phyloP scores from a whole-genome alignment of 768 basidiomycete genomes.

The Calocybe gangraenosa region DNA sequence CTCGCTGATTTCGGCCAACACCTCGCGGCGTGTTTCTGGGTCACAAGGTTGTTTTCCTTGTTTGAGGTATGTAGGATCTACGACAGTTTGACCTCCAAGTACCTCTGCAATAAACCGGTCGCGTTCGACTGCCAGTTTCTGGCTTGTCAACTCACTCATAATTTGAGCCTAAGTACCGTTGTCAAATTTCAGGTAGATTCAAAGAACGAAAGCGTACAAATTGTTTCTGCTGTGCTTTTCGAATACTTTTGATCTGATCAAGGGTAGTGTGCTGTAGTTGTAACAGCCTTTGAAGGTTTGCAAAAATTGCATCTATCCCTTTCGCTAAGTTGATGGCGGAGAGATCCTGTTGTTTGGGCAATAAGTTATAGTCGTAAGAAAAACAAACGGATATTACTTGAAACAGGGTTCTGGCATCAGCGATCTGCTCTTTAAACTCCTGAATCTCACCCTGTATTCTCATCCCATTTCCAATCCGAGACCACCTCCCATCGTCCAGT shows the following conservation, averaged over 20 bases:
- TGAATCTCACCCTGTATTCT: slow-evolving; percentile 5
- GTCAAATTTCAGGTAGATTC: too few relatives aligned
- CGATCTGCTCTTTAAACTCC: slow-evolving; percentile 8
- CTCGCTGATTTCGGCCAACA: slow-evolving; percentile 9
- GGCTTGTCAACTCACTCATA: background rate
- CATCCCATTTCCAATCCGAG: background rate
- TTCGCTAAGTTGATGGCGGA: background rate
- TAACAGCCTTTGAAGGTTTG: slow-evolving; percentile 1
- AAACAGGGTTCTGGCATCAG: slow-evolving; percentile 8
- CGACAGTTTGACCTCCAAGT: slow-evolving; percentile 2
- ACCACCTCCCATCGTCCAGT: slow-evolving; percentile 11
- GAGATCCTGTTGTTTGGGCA: background rate
- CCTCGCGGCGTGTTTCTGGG: slow-evolving; percentile 9
- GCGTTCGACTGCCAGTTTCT: background rate
- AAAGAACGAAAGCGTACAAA: slow-evolving; percentile 2
- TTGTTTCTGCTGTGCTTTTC: slow-evolving; percentile 6
- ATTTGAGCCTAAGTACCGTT: background rate
- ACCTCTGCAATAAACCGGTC: background rate
- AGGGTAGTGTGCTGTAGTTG: slow-evolving; percentile 1
- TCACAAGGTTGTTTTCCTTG: slow-evolving; percentile 17
- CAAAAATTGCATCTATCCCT: slow-evolving; percentile 2
- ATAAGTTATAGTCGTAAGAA: too few relatives aligned
- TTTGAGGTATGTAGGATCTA: slow-evolving; percentile 10
- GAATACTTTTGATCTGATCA: slow-evolving; percentile 7
- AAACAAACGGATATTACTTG: background rate